Evolutionary conservation across 228 moss, liverwort and hornwort genomes (phyloP).

Genomic region (Sphagnum magellanicum): DNA sequence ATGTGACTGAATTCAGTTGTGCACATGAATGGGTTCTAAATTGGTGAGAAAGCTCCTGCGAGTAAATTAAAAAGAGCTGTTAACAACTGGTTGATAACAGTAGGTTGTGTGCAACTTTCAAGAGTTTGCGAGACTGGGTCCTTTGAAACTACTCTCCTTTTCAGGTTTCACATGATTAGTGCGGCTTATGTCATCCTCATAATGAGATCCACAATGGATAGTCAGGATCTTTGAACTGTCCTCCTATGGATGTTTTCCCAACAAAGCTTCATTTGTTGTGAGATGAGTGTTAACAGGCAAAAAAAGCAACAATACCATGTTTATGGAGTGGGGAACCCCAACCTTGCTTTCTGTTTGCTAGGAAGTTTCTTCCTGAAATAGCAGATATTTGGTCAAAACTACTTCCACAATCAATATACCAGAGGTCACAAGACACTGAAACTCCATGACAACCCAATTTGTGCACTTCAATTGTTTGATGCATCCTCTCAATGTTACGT

Average conservation of each 20-base stretch:
- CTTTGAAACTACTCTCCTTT: no score
- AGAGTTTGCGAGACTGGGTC: no score
- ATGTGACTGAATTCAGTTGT: no score
- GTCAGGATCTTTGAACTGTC: neutral
- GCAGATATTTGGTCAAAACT: conserved; percentile 38
- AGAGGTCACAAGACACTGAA: neutral
- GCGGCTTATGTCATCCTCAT: neutral
- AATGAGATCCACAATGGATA: neutral
- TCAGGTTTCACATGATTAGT: neutral
- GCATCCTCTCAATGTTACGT: no score
- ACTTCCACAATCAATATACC: conserved; percentile 40
- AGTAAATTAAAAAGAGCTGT: no score
- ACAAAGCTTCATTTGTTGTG: neutral
- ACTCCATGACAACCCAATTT: neutral
- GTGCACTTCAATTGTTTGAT: no score
- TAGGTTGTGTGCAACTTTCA: no score
- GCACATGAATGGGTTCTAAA: no score
- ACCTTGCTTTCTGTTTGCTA: conserved; percentile 85
- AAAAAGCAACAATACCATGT: conserved; percentile 47
- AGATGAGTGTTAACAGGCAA: conserved; percentile 35
- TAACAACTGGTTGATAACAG: no score
- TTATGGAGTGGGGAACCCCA: conserved; percentile 60
- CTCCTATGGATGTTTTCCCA: neutral
- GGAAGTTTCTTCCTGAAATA: conserved; percentile 71
- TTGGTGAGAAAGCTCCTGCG: no score